Evolutionary conservation across 140 eudicot genomes (phyloP), one percentile per base, ranked within the genome.

Genomic region (Oenanthe javanica): DNA sequence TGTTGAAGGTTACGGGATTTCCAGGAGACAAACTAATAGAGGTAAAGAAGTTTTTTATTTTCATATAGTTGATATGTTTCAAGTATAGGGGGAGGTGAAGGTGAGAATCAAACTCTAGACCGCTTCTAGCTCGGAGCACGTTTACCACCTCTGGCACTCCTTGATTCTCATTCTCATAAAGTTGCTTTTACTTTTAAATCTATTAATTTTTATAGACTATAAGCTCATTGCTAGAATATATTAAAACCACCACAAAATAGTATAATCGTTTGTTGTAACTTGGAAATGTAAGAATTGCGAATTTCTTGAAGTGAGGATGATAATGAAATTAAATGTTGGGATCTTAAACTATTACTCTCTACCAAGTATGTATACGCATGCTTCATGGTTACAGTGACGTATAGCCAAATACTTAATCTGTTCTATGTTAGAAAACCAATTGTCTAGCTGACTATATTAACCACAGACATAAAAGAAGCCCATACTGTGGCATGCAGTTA

Each of bases 1-100:
- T 85, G 86, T 86, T 84, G 95, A 90, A 81, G 90, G 88, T 70
- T 86, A 88, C 63, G 55, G 88, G 63, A 84, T 88, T 75, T 57
- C 85, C 72, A 83, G 85, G 79, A 81, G 89, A 82, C 95, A 86
- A 51, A 42, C 88, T 78, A 87, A 79, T 82, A 84, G 93, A 83
- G 96, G 96, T 89, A 85, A 27, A 73, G 12, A 21, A 49, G 52
- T 21, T 21, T 59, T 6, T 59, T 21, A 6, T 59, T 6, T 5
- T 59, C 1, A 8, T 21, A 21, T 6, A 8, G 14, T n/a, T n/a
- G 5, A 61, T 7, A 7, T 61, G 1, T n/a, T 61, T 61, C 9
- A 8, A 61, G 4, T 21, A 21, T 8, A 59, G 31, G 4, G 27
- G 27, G 23, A 21, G 31, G 67, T 27, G 59, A 15, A 59, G 27